phyloP scores from a whole-genome alignment of 1,139 yeast genomes.

The Geotrichum candidum region DNA sequence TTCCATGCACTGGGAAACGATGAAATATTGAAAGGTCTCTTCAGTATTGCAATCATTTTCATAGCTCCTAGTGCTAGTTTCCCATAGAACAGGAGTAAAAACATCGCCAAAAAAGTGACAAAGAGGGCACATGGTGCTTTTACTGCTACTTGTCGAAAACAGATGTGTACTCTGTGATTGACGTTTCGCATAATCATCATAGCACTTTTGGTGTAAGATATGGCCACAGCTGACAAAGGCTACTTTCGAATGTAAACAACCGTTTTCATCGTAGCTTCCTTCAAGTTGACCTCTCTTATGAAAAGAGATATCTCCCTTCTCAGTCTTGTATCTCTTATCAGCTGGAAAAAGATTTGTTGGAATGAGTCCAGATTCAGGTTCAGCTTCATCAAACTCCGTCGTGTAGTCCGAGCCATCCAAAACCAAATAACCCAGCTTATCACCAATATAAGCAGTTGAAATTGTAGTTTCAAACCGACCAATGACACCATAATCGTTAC shows the following conservation, averaged over 20 bases:
- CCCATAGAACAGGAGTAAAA: constrained; percentile 65
- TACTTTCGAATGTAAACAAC: background rate
- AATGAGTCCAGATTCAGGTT: background rate
- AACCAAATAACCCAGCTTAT: background rate
- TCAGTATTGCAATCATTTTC: constrained; percentile 12
- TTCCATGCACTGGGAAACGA: background rate
- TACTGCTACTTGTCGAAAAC: constrained; percentile 33
- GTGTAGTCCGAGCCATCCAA: background rate
- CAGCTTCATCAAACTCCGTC: background rate
- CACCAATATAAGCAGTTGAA: background rate
- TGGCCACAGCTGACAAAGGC: constrained; percentile 71
- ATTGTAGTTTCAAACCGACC: constrained; percentile 28
- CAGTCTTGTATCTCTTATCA: background rate
- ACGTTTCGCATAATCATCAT: constrained; percentile 52
- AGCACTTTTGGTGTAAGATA: constrained; percentile 83
- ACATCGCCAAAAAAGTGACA: constrained; percentile 82
- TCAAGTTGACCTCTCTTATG: background rate
- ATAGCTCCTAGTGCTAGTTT: constrained; percentile 24
- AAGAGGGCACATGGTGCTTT: constrained; percentile 59
- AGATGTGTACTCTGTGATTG: constrained; percentile 40
- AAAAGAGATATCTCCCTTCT: background rate
- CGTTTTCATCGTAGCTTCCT: background rate
- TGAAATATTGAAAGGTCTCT: constrained; percentile 8
- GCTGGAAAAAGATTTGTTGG: background rate
- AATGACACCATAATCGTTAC: constrained; percentile 74